phyloP scores from a whole-genome alignment of 192 early-diverging fungal genomes.

The Backusella circina region DNA sequence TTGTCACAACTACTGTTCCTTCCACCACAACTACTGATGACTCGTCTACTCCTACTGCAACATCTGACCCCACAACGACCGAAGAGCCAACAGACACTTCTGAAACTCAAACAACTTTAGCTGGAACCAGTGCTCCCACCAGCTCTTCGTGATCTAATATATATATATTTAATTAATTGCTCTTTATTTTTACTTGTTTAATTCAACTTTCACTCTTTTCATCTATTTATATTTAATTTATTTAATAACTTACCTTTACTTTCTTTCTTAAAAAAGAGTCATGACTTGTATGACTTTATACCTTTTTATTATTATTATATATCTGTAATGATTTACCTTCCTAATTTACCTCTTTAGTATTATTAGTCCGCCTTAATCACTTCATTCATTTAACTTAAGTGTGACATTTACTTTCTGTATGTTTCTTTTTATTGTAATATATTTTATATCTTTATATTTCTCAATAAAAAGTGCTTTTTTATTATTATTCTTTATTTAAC shows the following conservation, averaged over 20 bases:
- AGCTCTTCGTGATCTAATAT: neutral
- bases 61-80: neutral
- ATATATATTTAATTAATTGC: neutral
- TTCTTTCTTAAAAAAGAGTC: neutral
- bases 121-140: neutral
- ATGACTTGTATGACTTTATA: neutral
- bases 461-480: neutral
- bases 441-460: neutral
- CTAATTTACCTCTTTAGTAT: neutral
- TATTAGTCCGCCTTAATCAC: neutral
- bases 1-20: neutral
- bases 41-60: neutral
- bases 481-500: too few relatives aligned
- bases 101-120: neutral
- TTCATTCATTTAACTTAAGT: neutral
- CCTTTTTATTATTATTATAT: neutral
- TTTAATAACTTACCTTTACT: neutral
- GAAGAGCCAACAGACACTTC: neutral
- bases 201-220: too few relatives aligned
- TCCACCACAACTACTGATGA: neutral
- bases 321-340: neutral
- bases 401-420: neutral
- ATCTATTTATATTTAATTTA: too few relatives aligned
- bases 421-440: neutral
- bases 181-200: neutral